These are phyloP conservation scores for Fusarium sp. DNA, from an alignment of 2,329 filamentous ascomycete species.

Conservation along the genomic window DNA sequence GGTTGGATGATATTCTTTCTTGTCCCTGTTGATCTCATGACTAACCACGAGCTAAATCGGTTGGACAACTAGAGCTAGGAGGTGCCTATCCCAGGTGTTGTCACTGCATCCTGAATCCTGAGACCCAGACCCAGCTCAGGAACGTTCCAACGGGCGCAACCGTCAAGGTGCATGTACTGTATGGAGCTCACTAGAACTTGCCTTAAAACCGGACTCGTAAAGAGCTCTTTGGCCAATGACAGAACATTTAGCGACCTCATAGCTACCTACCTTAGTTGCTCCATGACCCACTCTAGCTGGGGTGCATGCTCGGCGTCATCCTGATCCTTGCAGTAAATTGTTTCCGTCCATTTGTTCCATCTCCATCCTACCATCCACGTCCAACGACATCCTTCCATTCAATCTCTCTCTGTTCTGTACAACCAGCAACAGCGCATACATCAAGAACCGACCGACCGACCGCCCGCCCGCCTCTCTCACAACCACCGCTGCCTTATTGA, in stretches of 20 bases:
- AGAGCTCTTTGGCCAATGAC: not conserved
- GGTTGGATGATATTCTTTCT: not conserved
- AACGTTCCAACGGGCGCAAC: conserved; percentile 14
- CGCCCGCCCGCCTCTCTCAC: not conserved
- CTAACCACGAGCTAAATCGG: conserved; percentile 10
- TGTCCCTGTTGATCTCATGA: conserved; percentile 23
- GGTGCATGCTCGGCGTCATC: conserved; percentile 30
- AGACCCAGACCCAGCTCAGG: not conserved
- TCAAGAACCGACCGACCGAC: not conserved
- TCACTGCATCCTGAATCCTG: not conserved
- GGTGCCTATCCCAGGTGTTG: not conserved
- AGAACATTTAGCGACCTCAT: no score
- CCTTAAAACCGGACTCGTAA: not conserved
- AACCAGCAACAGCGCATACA: conserved; percentile 3
- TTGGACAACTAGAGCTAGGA: not conserved
- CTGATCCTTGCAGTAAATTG: conserved; percentile 14
- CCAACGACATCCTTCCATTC: not conserved
- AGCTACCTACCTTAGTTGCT: not conserved
- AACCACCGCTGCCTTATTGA: not conserved
- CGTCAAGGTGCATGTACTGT: not conserved
- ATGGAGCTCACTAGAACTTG: not conserved
- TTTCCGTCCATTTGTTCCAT: conserved; percentile 2
- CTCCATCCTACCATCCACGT: not conserved
- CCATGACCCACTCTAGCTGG: conserved; percentile 25
- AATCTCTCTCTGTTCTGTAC: not conserved